These are phyloP conservation scores for Aspergillus sp. DNA, from an alignment of 2,329 filamentous ascomycete species.

Conservation along the genomic window DNA sequence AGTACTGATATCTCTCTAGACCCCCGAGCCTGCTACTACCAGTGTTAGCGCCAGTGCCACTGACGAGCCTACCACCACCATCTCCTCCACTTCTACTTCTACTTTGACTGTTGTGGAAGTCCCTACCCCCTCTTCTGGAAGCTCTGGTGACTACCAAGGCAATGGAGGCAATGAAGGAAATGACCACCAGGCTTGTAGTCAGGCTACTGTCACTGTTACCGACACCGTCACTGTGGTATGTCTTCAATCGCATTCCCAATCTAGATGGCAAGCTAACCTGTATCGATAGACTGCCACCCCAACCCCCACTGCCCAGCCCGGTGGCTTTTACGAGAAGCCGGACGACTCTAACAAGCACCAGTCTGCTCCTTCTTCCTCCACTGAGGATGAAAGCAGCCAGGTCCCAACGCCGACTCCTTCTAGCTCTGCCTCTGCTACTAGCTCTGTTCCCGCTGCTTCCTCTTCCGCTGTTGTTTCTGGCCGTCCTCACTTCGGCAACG, in stretches of 20 bases:
- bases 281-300: slow-evolving; percentile 4
- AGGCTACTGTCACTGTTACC: slow-evolving; percentile 17
- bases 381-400: not conserved
- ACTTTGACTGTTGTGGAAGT: slow-evolving; percentile 20
- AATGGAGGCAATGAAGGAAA: not conserved
- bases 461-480: slow-evolving; percentile 4
- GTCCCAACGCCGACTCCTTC: not conserved
- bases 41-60: too few species aligned
- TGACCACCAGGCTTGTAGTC: slow-evolving; percentile 4
- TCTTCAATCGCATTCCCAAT: not conserved
- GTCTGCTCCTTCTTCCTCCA: not conserved
- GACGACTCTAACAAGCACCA: not conserved
- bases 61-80: slow-evolving; percentile 20
- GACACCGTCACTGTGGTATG: slow-evolving; percentile 31
- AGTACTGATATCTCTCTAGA: not conserved
- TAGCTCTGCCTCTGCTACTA: not conserved
- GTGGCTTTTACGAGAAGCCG: too few species aligned
- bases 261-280: not conserved
- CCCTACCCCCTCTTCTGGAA: slow-evolving; percentile 10
- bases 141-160: not conserved
- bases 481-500: slow-evolving; percentile 13
- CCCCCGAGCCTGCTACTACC: not conserved
- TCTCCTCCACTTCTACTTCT: slow-evolving; percentile 25
- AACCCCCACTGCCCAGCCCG: slow-evolving; percentile 3
- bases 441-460: slow-evolving; percentile 2